A percentile compares a stretch with the other conserved stretches of the same genome.
Evolutionary conservation across 2,329 filamentous ascomycete species (phyloP).

Genomic region (Stachybotrys echinatus): DNA sequence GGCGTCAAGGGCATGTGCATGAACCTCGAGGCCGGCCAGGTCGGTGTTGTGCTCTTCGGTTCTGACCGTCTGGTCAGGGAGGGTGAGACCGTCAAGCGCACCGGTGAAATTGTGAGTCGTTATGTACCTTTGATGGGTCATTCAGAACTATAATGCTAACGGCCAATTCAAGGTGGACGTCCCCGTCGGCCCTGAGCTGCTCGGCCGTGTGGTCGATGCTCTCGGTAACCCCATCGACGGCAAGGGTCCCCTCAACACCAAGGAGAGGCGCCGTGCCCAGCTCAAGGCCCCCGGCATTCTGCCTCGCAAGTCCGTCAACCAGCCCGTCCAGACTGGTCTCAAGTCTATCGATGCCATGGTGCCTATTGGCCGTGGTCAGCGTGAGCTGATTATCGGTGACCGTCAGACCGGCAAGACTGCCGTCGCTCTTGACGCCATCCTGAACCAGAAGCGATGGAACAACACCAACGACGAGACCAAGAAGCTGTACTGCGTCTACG

Average conservation of each 20-base stretch:
- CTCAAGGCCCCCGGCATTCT: slow-evolving; percentile 98
- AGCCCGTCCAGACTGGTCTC: slow-evolving; percentile 98
- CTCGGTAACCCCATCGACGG: slow-evolving; percentile 99
- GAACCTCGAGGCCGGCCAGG: slow-evolving; percentile 99
- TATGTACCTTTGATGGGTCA: not conserved
- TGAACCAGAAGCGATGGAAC: slow-evolving; percentile 99
- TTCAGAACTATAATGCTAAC: slow-evolving; percentile 15
- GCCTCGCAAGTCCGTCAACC: slow-evolving; percentile 92
- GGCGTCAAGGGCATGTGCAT: slow-evolving; percentile 99
- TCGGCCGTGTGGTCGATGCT: slow-evolving; percentile 97
- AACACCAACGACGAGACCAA: slow-evolving; percentile 76
- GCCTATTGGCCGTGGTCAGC: slow-evolving; percentile 98
- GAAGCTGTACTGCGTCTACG: slow-evolving; percentile 99
- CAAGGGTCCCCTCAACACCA: slow-evolving; percentile 94
- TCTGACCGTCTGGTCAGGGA: slow-evolving; percentile 99
- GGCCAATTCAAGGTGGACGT: slow-evolving; percentile 81
- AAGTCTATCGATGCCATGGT: slow-evolving; percentile 99
- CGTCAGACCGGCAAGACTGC: slow-evolving; percentile 99
- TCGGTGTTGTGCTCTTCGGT: slow-evolving; percentile 99
- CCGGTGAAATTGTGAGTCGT: slow-evolving; percentile 88
- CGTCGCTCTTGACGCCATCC: slow-evolving; percentile 93
- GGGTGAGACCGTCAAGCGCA: slow-evolving; percentile 99
- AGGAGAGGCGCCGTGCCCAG: slow-evolving; percentile 91
- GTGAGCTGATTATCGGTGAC: slow-evolving; percentile 99
- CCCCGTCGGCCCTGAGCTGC: slow-evolving; percentile 84